phyloP scores from a whole-genome alignment of 345 rosid genomes.

The Nephelium lappaceum region DNA sequence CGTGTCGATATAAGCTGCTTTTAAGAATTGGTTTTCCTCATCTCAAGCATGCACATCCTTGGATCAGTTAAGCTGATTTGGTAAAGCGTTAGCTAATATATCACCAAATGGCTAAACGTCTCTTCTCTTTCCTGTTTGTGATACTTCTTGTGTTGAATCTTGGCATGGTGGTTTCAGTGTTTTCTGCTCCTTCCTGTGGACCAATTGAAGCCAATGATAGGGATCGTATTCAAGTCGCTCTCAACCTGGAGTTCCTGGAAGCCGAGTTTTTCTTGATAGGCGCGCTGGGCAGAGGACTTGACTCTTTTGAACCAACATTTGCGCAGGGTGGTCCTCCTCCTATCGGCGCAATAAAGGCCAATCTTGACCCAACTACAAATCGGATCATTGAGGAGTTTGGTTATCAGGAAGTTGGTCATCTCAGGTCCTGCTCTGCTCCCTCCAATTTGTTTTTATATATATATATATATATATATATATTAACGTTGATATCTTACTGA shows the following conservation, averaged over 20 bases:
- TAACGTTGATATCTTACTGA: no score
- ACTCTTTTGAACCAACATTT: slow-evolving; percentile 35
- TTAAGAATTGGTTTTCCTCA: background rate
- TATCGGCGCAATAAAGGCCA: slow-evolving; percentile 48
- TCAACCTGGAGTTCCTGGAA: slow-evolving; percentile 67
- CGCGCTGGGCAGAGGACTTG: slow-evolving; percentile 60
- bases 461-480: no score
- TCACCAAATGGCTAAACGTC: slow-evolving; percentile 12
- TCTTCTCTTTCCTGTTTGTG: background rate
- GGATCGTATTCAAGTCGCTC: slow-evolving; percentile 50
- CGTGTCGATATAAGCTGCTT: background rate
- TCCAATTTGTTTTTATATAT: background rate
- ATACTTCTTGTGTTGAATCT: slow-evolving; percentile 3
- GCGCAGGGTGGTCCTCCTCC: slow-evolving; percentile 70
- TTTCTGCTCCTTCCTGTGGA: slow-evolving; percentile 25
- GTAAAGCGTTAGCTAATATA: background rate
- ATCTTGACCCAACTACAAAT: slow-evolving; percentile 46
- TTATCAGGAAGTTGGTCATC: slow-evolving; percentile 73
- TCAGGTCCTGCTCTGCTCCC: slow-evolving; percentile 38
- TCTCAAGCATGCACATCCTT: background rate
- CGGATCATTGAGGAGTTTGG: slow-evolving; percentile 61
- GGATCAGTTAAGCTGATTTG: background rate
- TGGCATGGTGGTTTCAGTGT: slow-evolving; percentile 1
- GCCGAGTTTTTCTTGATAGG: slow-evolving; percentile 61
- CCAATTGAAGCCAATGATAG: slow-evolving; percentile 41